These are phyloP conservation scores for Gossypium lobatum DNA, from an alignment of 441 rosid genomes.

Conservation along the genomic window DNA sequence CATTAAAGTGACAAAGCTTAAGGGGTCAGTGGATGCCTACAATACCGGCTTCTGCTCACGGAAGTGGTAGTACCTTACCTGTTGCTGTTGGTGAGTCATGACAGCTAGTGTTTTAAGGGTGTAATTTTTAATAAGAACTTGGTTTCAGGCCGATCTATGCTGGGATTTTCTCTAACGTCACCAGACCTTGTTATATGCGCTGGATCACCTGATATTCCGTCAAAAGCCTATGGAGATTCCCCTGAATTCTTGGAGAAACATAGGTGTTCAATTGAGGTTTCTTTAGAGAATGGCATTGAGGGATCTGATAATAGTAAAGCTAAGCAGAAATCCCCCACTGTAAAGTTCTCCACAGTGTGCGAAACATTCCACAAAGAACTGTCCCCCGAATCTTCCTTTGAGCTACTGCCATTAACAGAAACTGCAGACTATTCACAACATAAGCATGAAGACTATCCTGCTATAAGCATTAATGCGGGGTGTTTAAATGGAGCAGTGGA, in stretches of 20 bases:
- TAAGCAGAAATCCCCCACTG: slow-evolving; percentile 35
- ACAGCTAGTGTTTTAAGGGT: not conserved
- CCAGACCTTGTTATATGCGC: slow-evolving; percentile 68
- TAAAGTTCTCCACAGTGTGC: slow-evolving; percentile 57
- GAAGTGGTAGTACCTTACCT: too few species aligned
- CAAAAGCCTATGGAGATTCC: slow-evolving; percentile 33
- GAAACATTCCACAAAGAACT: slow-evolving; percentile 49
- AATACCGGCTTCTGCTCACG: too few species aligned
- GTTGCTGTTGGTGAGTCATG: too few species aligned
- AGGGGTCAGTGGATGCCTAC: too few species aligned
- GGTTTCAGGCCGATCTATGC: slow-evolving; percentile 42
- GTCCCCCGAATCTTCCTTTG: slow-evolving; percentile 80
- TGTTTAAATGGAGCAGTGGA: slow-evolving; percentile 20
- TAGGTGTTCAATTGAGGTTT: slow-evolving; percentile 50
- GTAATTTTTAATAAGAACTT: not conserved
- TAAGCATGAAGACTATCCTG: slow-evolving; percentile 16
- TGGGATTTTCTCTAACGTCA: slow-evolving; percentile 58
- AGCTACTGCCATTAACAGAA: slow-evolving; percentile 44
- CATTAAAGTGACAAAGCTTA: too few species aligned
- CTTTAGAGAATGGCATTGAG: slow-evolving; percentile 68
- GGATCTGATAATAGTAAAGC: slow-evolving; percentile 25
- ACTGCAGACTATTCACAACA: slow-evolving; percentile 16
- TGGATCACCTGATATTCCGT: slow-evolving; percentile 62
- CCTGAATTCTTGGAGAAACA: slow-evolving; percentile 31
- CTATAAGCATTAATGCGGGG: slow-evolving; percentile 43